Base-by-base conservation (phyloP, 129 eudicot genomes). In the Dittrichia graveolens region DNA sequence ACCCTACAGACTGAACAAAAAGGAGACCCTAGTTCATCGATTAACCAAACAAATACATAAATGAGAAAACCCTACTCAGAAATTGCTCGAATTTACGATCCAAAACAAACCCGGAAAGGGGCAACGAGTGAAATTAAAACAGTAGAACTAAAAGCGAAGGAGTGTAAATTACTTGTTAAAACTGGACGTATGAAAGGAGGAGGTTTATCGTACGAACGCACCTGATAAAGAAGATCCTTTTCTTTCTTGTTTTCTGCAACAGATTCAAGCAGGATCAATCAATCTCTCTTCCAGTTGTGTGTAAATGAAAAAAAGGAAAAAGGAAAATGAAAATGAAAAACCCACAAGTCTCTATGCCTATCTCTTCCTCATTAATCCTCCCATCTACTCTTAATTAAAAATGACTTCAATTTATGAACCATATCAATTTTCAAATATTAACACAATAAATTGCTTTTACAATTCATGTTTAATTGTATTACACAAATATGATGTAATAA, bases 331-430 rank as follows among this genome's bases (percentile, higher is more conserved):
- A 66, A 59, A 45, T 41, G 59, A 49, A 60, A 46, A 52, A 56
- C 67, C 77, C 69, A 46, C 54, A 72, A 72, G 67, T 72, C 77
- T 72, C 77, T 72, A 60, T 72, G 31, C 2, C 31, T 24, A 24
- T 24, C 31, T 24, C 31, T 69, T 72, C 77, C 60, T 45, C 77
- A 59, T 72, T 58, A 58, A 72, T 44, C 67, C 64, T 48, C 45
- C 24, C 76, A 72, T 72, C 67, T 72, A 72, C 76, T 58, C 19
- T 58, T 24, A 24, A 24, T 48, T 62, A 50, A 50, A 50, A 50
- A 50, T 50, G 31, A 24, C 57, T 2, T 2, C 18, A 50, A 12
- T 50, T 13, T 8, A 50, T 50, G 57, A 50, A 50, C 15, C 57
- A 50, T 50, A 12, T 50, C 19, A 13, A 50, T 50, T 50, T 50